Percentiles rank a stretch among this genome's conserved stretches.
Conservation (phyloP, 345 rosid species). For the Linum usitatissimum region DNA sequence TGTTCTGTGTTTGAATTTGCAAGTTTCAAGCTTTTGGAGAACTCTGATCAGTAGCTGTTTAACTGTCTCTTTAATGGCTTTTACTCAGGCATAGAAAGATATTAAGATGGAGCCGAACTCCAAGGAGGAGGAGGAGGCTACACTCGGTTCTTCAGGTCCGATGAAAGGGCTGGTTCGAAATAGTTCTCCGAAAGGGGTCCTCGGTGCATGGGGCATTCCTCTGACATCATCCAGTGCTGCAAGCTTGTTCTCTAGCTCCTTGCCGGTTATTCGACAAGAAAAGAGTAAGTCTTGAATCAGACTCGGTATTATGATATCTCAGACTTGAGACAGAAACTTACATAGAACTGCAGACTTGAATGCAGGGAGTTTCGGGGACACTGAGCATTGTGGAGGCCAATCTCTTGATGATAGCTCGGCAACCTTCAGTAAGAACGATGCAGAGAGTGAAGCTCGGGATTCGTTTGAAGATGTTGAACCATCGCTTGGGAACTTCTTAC, state of each 20-base stretch:
- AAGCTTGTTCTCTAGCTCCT: constrained; percentile 56
- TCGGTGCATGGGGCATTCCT: no score
- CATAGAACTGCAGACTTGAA: constrained; percentile 1
- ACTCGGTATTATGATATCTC: not conserved
- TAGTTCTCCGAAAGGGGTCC: no score
- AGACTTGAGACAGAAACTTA: constrained; percentile 14
- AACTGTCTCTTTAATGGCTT: no score
- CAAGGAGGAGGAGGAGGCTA: no score
- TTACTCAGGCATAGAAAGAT: no score
- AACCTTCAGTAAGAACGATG: constrained; percentile 16
- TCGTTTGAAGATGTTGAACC: constrained; percentile 29
- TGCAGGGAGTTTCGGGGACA: constrained; percentile 44
- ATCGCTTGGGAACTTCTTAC: constrained; percentile 40
- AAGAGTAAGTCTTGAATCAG: constrained; percentile 30
- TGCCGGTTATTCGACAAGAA: constrained; percentile 55
- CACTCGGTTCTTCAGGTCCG: no score
- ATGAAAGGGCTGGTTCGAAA: no score
- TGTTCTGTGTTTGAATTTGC: no score
- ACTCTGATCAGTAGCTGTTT: no score
- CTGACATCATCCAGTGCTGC: constrained; percentile 30
- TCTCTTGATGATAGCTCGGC: constrained; percentile 31
- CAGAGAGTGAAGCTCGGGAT: constrained; percentile 22
- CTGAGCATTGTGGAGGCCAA: constrained; percentile 16
- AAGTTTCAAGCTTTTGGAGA: no score
- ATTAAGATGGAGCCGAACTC: no score